These are phyloP conservation scores for Astraeus odoratus DNA, from an alignment of 768 basidiomycete species.

Conservation along the genomic window DNA sequence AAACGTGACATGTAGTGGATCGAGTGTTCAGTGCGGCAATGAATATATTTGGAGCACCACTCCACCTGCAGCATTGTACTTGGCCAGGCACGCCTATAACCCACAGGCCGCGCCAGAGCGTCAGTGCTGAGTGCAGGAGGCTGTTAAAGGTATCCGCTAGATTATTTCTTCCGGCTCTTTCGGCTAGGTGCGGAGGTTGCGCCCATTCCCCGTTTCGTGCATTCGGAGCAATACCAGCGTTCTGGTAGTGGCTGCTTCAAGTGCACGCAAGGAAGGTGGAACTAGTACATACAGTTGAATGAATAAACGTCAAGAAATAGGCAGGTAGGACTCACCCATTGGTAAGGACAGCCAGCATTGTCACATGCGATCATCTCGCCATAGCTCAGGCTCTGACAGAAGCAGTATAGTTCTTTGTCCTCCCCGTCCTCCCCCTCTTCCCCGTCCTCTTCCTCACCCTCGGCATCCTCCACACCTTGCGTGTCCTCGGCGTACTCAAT, in stretches of 20 bases:
- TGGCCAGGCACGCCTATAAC: too few species aligned
- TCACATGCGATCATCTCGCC: constrained; percentile 68
- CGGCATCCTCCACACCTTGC: constrained; percentile 23
- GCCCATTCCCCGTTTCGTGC: constrained; percentile 33
- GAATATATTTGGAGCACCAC: too few species aligned
- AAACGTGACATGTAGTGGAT: too few species aligned
- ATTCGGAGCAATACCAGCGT: constrained; percentile 54
- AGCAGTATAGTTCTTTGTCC: constrained; percentile 55
- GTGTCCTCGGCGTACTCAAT: constrained; percentile 28
- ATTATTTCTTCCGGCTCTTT: constrained; percentile 36
- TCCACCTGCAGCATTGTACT: too few species aligned
- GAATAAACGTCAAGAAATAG: not conserved
- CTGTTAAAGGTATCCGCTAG: not conserved
- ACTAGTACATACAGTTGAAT: constrained; percentile 33
- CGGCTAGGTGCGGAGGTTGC: constrained; percentile 23
- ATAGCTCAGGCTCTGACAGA: constrained; percentile 55
- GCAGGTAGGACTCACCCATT: constrained; percentile 47
- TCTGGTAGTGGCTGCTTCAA: constrained; percentile 52
- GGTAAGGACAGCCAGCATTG: constrained; percentile 46
- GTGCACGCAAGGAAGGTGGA: constrained; percentile 56
- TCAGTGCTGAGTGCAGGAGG: not conserved
- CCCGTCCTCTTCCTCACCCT: constrained; percentile 31
- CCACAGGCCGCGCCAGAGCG: not conserved
- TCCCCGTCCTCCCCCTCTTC: constrained; percentile 46
- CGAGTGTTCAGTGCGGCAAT: too few species aligned